Percentiles rank a stretch among this genome's conserved stretches.
Conservation (phyloP, 805 yeast genomes). For the Barnettozyma pratensis region DNA sequence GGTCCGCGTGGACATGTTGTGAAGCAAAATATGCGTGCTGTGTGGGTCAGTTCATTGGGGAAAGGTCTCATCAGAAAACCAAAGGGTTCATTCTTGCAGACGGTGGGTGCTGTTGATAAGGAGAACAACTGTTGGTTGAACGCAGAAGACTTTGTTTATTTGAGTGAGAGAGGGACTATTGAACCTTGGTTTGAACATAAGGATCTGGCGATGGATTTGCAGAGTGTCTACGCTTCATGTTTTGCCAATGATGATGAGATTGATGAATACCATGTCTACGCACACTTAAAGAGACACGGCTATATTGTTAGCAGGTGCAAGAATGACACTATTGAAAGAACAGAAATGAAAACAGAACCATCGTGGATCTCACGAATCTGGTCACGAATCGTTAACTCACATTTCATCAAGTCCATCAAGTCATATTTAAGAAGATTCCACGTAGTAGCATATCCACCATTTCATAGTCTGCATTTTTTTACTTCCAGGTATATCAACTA, state of each 20-base stretch:
- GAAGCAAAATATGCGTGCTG: constrained; percentile 49
- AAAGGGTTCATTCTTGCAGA: constrained; percentile 67
- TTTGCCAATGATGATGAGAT: constrained; percentile 37
- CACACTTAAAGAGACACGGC: constrained; percentile 73
- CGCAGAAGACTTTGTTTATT: constrained; percentile 68
- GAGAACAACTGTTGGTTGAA: constrained; percentile 46
- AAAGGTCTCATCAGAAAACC: constrained; percentile 42
- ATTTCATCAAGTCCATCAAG: neutral
- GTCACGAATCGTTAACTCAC: neutral
- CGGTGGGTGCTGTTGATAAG: constrained; percentile 59
- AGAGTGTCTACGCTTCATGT: constrained; percentile 55
- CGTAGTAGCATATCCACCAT: constrained; percentile 9
- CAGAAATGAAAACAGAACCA: neutral
- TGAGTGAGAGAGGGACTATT: constrained; percentile 75
- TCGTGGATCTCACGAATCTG: neutral
- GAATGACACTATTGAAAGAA: constrained; percentile 6
- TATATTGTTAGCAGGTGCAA: constrained; percentile 47
- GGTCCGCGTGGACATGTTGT: constrained; percentile 40
- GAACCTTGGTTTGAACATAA: constrained; percentile 32
- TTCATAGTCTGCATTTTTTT: constrained; percentile 13
- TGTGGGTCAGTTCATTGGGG: constrained; percentile 32
- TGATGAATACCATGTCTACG: constrained; percentile 61
- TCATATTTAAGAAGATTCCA: constrained; percentile 1
- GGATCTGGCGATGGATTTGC: constrained; percentile 47
- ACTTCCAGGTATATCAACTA: constrained; percentile 21